Evolutionary conservation across 495 filamentous ascomycete genomes (phyloP).

Genomic region (Pseudoneurospora amorphoporcata): DNA sequence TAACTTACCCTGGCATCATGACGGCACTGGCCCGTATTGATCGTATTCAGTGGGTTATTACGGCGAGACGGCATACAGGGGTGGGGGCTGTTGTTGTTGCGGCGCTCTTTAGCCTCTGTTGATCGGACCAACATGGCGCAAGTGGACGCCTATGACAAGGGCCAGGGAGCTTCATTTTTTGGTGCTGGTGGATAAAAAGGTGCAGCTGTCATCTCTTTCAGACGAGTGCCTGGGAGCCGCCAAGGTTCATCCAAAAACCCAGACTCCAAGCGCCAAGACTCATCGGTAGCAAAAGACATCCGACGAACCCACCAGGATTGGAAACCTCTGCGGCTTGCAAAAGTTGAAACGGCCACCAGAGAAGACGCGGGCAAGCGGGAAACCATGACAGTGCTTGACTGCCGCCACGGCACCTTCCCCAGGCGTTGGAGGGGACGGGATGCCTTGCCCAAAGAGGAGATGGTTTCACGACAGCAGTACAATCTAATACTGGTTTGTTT

Average conservation of each 20-base stretch:
- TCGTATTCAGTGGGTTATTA: background rate
- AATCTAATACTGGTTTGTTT: too few relatives aligned
- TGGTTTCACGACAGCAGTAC: background rate
- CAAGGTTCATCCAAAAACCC: background rate
- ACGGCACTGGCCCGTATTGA: background rate
- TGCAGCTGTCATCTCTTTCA: background rate
- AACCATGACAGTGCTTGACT: background rate
- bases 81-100: background rate
- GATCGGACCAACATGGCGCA: background rate
- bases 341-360: background rate
- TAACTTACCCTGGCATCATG: background rate
- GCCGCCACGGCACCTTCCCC: background rate
- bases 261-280: background rate
- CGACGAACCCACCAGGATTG: background rate
- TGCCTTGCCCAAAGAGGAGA: background rate
- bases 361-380: background rate
- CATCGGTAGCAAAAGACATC: background rate
- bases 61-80: background rate
- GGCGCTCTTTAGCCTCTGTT: background rate
- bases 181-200: background rate
- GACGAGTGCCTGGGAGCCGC: background rate
- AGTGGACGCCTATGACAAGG: background rate
- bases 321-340: background rate
- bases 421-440: background rate
- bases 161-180: background rate